phyloP scores from a whole-genome alignment of 495 filamentous ascomycete genomes.

The Glonium stellatum region DNA sequence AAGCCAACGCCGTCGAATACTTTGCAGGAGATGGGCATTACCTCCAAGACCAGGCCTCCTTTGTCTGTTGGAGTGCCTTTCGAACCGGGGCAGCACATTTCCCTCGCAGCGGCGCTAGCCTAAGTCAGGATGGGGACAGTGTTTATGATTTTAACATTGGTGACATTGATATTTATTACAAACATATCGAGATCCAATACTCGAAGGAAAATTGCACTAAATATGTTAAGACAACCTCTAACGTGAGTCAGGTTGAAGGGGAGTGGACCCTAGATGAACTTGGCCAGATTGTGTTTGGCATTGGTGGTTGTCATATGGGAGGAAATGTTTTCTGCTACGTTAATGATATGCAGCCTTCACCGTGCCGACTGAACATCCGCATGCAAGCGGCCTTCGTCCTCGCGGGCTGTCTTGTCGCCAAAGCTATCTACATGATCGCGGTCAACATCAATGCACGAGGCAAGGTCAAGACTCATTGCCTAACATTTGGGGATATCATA shows the following conservation, averaged over 20 bases:
- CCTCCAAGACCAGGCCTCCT: neutral
- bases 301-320: conserved; percentile 11
- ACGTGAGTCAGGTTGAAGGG: conserved; percentile 6
- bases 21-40: neutral
- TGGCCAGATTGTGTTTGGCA: neutral
- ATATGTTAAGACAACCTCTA: conserved; percentile 8
- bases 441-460: conserved; percentile 19
- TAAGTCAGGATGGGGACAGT: neutral
- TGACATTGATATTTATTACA: neutral
- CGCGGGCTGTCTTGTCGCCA: conserved; percentile 12
- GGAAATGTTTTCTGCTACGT: conserved; percentile 1
- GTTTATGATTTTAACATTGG: neutral
- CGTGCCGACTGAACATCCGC: conserved; percentile 22
- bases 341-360: neutral
- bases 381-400: conserved; percentile 24
- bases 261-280: neutral
- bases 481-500: conserved; percentile 25
- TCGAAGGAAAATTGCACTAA: conserved; percentile 14
- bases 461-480: conserved; percentile 14
- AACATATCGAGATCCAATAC: conserved; percentile 7
- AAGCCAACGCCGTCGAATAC: neutral
- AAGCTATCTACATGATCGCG: conserved; percentile 21
- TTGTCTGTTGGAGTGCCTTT: conserved; percentile 23
- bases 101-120: neutral
- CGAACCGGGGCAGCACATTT: conserved; percentile 16